phyloP scores from a whole-genome alignment of 345 rosid genomes.

The Euphorbia pulcherrima region DNA sequence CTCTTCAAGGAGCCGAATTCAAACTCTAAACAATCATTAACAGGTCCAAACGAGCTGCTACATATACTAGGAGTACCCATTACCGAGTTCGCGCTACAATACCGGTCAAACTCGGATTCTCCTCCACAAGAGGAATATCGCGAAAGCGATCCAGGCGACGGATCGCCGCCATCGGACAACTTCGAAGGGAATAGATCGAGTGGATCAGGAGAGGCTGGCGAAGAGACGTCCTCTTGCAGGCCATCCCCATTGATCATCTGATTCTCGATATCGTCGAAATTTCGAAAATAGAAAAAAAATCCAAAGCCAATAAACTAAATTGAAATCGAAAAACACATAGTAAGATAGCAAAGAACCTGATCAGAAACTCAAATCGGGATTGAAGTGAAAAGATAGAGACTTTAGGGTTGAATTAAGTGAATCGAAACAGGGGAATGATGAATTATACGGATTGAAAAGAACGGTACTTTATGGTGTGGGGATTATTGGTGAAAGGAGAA shows the following conservation, averaged over 20 bases:
- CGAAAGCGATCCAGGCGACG: slow-evolving; percentile 45
- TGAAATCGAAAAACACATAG: background rate
- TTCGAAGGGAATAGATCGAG: slow-evolving; percentile 27
- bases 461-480: background rate
- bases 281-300: background rate
- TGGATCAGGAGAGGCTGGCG: slow-evolving; percentile 42
- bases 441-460: background rate
- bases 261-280: background rate
- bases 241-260: slow-evolving; percentile 56
- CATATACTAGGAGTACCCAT: slow-evolving; percentile 73
- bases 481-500: background rate
- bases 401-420: background rate
- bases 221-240: slow-evolving; percentile 30
- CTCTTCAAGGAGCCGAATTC: slow-evolving; percentile 59
- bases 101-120: slow-evolving; percentile 76
- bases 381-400: background rate
- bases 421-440: background rate
- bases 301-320: background rate
- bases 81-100: slow-evolving; percentile 79
- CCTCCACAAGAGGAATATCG: slow-evolving; percentile 79
- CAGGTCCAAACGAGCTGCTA: slow-evolving; percentile 50
- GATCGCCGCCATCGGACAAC: slow-evolving; percentile 36
- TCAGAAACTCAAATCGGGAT: background rate
- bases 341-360: background rate
- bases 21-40: slow-evolving; percentile 55